Evolutionary conservation across 805 yeast genomes (phyloP).

Genomic region (Suhomyces xylopsoci): DNA sequence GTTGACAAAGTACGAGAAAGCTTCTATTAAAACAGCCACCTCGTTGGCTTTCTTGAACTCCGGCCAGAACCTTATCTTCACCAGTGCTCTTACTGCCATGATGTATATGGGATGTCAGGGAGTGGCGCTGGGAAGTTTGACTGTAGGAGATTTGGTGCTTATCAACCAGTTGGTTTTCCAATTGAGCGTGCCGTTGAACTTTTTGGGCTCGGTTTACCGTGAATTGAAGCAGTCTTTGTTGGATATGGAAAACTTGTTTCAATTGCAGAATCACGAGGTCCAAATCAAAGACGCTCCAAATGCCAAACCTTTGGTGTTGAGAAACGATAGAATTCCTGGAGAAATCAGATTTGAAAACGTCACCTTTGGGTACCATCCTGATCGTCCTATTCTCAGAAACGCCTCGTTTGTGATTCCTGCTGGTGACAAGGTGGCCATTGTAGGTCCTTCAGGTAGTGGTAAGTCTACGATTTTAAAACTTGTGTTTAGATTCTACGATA

Average conservation of each 20-base stretch:
- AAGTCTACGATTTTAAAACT: conserved; percentile 84
- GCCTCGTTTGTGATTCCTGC: conserved; percentile 85
- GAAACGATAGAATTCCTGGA: conserved; percentile 47
- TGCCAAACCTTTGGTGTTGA: conserved; percentile 60
- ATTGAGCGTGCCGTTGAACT: conserved; percentile 89
- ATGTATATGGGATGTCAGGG: conserved; percentile 98
- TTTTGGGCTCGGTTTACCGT: conserved; percentile 91
- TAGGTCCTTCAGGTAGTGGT: conserved; percentile 96
- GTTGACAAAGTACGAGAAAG: conserved; percentile 66
- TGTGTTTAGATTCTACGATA: conserved; percentile 88
- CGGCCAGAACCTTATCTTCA: conserved; percentile 78
- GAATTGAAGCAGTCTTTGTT: conserved; percentile 88
- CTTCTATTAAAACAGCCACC: conserved; percentile 79
- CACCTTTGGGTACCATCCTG: conserved; percentile 87
- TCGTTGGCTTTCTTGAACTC: conserved; percentile 75
- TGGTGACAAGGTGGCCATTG: conserved; percentile 88
- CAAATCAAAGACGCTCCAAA: conserved; percentile 57
- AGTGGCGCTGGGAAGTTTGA: conserved; percentile 73
- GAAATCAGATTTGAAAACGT: conserved; percentile 89
- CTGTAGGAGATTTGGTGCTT: conserved; percentile 92
- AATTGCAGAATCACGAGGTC: conserved; percentile 72
- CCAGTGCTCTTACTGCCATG: conserved; percentile 90
- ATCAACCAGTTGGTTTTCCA: conserved; percentile 96
- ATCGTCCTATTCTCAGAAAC: conserved; percentile 77
- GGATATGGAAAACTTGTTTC: conserved; percentile 94